A percentile compares a stretch with the other conserved stretches of the same genome.
These are phyloP conservation scores for Glycyrrhiza uralensis DNA, from an alignment of 306 rosid genomes.

Conservation along the genomic window DNA sequence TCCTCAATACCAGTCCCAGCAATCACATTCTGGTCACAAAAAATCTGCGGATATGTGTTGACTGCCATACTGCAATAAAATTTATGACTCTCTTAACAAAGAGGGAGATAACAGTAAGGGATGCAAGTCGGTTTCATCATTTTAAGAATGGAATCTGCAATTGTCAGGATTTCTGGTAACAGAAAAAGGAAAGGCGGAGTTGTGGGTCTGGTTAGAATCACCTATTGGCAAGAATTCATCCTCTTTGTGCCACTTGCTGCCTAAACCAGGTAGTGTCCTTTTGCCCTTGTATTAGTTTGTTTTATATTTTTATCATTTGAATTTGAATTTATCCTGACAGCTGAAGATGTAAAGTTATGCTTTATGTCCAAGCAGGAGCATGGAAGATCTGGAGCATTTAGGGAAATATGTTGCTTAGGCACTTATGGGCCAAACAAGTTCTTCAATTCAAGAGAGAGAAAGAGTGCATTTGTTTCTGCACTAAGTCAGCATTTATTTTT, in stretches of 20 bases:
- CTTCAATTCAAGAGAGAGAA: neutral
- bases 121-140: conserved; percentile 62
- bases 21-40: conserved; percentile 49
- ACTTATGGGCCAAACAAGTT: neutral
- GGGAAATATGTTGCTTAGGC: neutral
- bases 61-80: conserved; percentile 61
- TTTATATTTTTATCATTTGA: neutral
- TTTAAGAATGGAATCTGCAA: conserved; percentile 55
- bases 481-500: neutral
- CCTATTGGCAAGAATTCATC: neutral
- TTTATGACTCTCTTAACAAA: conserved; percentile 44
- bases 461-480: neutral
- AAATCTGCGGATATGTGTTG: conserved; percentile 58
- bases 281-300: neutral
- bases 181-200: conserved; percentile 12
- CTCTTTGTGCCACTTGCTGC: conserved; percentile 12
- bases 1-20: conserved; percentile 35
- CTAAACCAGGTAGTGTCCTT: conserved; percentile 17
- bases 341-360: neutral
- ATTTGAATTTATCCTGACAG: neutral
- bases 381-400: neutral
- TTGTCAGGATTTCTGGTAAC: conserved; percentile 62
- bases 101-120: conserved; percentile 54
- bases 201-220: conserved; percentile 1
- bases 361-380: neutral